Conservation (phyloP, 495 filamentous ascomycete genomes). For the Penicillium crystallinum region DNA sequence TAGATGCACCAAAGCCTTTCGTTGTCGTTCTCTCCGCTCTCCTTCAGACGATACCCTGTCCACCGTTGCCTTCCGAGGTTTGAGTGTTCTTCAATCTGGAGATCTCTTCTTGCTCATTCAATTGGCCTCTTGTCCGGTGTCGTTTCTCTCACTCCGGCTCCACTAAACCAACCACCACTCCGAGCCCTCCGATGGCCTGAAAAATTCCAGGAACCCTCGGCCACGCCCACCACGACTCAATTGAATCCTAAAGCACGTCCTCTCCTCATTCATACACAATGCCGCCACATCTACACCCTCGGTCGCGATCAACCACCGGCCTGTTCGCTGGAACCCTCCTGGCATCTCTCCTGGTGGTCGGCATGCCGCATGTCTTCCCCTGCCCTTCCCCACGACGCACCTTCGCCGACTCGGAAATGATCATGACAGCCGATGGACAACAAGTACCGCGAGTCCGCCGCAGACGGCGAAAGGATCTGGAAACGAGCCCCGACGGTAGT, state of each 20-base stretch:
- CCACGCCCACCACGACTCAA: slow-evolving; percentile 7
- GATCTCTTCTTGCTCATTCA: not conserved
- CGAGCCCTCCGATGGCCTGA: slow-evolving; percentile 21
- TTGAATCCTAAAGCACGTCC: slow-evolving; percentile 3
- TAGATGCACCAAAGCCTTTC: slow-evolving; percentile 35
- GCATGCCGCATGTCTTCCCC: slow-evolving; percentile 84
- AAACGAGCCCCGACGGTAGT: slow-evolving; percentile 20
- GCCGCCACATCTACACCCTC: slow-evolving; percentile 89
- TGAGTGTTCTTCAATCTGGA: not conserved
- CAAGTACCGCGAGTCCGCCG: slow-evolving; percentile 33
- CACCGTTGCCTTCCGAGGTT: not conserved
- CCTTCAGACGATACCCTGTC: not conserved
- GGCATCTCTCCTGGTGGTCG: slow-evolving; percentile 88
- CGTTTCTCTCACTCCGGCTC: not conserved
- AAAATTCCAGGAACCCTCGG: slow-evolving; percentile 13
- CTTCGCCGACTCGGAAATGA: slow-evolving; percentile 63
- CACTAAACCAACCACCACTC: not conserved
- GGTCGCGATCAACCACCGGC: slow-evolving; percentile 82
- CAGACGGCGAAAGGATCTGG: slow-evolving; percentile 30
- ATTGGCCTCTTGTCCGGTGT: slow-evolving; percentile 10
- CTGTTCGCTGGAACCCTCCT: slow-evolving; percentile 93
- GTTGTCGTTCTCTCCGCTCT: slow-evolving; percentile 4
- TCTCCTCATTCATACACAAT: slow-evolving; percentile 40
- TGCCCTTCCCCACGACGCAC: slow-evolving; percentile 79
- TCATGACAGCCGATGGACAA: slow-evolving; percentile 45